phyloP scores from a whole-genome alignment of 2,329 filamentous ascomycete genomes.

The Penicillium sp. region DNA sequence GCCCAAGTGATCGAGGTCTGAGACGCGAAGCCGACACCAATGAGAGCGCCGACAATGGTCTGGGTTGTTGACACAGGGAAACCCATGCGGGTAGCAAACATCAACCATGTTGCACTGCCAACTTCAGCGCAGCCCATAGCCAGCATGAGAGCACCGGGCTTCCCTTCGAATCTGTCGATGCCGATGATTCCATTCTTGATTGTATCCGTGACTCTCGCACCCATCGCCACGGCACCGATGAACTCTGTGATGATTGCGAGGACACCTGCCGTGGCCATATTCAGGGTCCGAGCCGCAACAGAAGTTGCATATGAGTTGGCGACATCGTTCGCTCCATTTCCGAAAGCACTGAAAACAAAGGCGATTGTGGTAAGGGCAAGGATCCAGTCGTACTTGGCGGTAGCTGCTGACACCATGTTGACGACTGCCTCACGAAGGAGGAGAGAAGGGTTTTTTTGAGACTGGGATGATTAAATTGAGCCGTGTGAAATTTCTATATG shows the following conservation, averaged over 20 bases:
- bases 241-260: conserved; percentile 57
- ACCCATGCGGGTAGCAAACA: conserved; percentile 39
- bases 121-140: conserved; percentile 43
- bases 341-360: conserved; percentile 34
- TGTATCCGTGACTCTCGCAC: conserved; percentile 49
- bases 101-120: conserved; percentile 44
- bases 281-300: conserved; percentile 56
- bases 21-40: conserved; percentile 33
- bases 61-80: conserved; percentile 50
- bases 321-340: conserved; percentile 50
- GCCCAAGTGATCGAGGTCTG: conserved; percentile 29
- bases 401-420: conserved; percentile 27
- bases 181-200: conserved; percentile 52
- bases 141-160: conserved; percentile 44
- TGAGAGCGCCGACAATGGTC: conserved; percentile 44
- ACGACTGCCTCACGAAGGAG: neutral
- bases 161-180: conserved; percentile 40
- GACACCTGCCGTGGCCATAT: conserved; percentile 57
- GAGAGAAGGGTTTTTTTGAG: no score
- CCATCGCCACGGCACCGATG: conserved; percentile 57
- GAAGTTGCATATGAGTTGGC: conserved; percentile 60
- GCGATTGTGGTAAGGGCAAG: conserved; percentile 33
- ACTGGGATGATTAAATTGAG: no score
- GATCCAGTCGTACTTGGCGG: conserved; percentile 37
- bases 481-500: no score